phyloP scores from a whole-genome alignment of 768 basidiomycete species.

The Hypsizygus marmoreus region DNA sequence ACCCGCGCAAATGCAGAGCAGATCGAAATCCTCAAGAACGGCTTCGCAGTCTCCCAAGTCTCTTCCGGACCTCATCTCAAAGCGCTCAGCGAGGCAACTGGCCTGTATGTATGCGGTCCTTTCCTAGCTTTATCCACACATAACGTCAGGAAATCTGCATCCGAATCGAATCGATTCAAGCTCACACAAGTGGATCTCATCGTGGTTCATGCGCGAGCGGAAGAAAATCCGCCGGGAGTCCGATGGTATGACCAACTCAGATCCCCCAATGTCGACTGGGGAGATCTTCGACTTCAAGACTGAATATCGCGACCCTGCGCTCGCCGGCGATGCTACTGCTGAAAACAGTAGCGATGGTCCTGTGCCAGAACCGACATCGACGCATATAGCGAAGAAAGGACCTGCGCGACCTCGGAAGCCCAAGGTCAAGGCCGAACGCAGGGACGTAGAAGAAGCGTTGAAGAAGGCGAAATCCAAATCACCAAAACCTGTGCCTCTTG shows the following conservation, averaged over 20 bases:
- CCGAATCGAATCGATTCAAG: constrained; percentile 15
- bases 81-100: constrained; percentile 29
- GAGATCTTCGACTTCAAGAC: constrained; percentile 14
- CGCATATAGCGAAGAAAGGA: neutral
- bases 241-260: neutral
- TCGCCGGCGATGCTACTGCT: neutral
- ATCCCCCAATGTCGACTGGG: constrained; percentile 7
- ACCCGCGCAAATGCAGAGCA: constrained; percentile 28
- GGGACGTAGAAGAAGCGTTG: too few relatives aligned
- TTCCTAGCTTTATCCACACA: neutral
- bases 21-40: constrained; percentile 25
- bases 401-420: neutral
- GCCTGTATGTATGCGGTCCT: constrained; percentile 30
- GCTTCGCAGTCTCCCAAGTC: constrained; percentile 22
- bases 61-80: constrained; percentile 23
- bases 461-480: too few relatives aligned
- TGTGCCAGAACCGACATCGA: constrained; percentile 2
- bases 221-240: constrained; percentile 14
- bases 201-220: constrained; percentile 35
- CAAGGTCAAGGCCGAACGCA: constrained; percentile 1
- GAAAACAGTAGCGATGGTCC: neutral
- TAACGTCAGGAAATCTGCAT: neutral
- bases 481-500: constrained; percentile 7
- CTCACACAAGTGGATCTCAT: constrained; percentile 34
- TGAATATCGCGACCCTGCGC: constrained; percentile 8